Evolutionary conservation across 345 rosid species (phyloP), one percentile per base, ranked within the genome.

Genomic region (Eucalyptus marginata): DNA sequence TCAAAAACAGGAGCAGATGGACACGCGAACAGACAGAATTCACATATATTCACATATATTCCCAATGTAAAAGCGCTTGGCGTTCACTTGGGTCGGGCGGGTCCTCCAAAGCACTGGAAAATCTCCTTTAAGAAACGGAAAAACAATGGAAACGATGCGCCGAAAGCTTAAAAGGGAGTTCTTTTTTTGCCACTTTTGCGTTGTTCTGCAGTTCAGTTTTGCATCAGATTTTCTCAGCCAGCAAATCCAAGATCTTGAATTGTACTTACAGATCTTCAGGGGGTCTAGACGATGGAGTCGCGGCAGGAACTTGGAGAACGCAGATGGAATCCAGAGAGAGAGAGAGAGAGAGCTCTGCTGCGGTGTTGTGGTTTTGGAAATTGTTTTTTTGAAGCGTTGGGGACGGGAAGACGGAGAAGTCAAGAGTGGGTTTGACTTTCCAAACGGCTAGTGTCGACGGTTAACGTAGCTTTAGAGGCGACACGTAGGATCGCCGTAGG

Each of bases 381-480:
- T 24, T 11, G n/a, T n/a, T 5, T 18, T 76, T 36, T 36, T 40
- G 29, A 20, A 40, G 84, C 27, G 84, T 40, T 20, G 84, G 47
- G 83, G 83, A 9, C 29, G 47, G 47, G 84, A 88, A 8, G 68
- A 84, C 49, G 40, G 49, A 87, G 33, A 51, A 64, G 47, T 36
- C 86, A 66, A 25, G 56, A 1, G n/a, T 56, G 43, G 62, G 56
- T 52, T 87, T 64, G 89, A 76, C 71, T 91, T 89, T 66, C 89
- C 68, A 92, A 92, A 76, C 93, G 93, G 93, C 91, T 92, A 91
- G 36, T 56, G 62, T 56, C 88, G 29, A 56, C 58, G 29, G 43
- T 33, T 62, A 29, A 62, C 68, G 15, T 62, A 58, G 64, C 58
- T 56, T 56, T 24, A 56, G 13, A 81, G 20, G 46, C 68, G 86